These are phyloP conservation scores for Encephalitozoon hellem DNA, from an alignment of 371 early-diverging fungal species.

Conservation along the genomic window DNA sequence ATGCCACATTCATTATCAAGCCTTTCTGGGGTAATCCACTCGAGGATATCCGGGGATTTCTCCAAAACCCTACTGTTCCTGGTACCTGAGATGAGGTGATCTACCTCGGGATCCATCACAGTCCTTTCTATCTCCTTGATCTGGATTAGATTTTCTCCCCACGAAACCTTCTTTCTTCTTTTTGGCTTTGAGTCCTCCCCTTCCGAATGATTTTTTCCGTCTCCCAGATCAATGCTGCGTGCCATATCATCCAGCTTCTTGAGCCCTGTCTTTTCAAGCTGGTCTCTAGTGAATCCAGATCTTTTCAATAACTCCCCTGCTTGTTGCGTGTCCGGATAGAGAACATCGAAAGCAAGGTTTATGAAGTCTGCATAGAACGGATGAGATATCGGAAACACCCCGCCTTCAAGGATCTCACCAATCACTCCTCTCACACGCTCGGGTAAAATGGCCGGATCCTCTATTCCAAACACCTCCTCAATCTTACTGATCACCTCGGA, in stretches of 20 bases:
- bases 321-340: neutral
- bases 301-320: neutral
- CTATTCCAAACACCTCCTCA: neutral
- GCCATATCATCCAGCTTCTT: neutral
- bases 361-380: conserved; percentile 1
- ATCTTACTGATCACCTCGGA: neutral
- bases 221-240: too few relatives aligned
- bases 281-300: neutral
- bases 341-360: neutral
- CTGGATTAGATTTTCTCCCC: neutral
- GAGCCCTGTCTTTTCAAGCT: neutral
- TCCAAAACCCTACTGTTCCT: neutral
- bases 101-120: neutral
- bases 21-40: neutral
- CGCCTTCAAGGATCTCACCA: neutral
- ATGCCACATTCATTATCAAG: neutral
- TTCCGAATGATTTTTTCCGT: neutral
- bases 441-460: neutral
- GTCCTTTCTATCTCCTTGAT: conserved; percentile 20
- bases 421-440: neutral
- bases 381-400: neutral
- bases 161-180: neutral
- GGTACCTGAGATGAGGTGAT: neutral
- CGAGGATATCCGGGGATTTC: neutral
- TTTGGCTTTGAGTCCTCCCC: neutral